Evolutionary conservation across 73 alveolate genomes (phyloP), one percentile per base, ranked within the genome.

Genomic region (Paramecium sexaurelia): DNA sequence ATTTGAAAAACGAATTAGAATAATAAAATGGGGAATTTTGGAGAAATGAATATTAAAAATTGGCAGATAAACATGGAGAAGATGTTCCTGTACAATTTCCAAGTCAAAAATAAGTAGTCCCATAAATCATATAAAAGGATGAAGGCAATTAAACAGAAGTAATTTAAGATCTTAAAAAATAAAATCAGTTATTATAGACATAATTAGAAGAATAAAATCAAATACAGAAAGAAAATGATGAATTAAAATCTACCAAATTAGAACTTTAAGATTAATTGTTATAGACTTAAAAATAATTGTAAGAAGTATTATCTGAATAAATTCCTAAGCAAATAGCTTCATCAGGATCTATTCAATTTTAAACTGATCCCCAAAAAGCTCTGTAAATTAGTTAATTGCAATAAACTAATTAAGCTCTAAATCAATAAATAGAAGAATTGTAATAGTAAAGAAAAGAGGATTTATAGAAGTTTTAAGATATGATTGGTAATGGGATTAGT

Each of bases 111-210:
- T 61, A 61, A 61, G 83, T 61, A 29, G 43, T 26, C 11, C 83
- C 39, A 3, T 51, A n/a, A 2, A 17, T 2, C 5, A 17, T 17
- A 0, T 61, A 61, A 61, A 61, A 29, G 3, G 83, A 61, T 32
- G 83, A 61, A 61, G 83, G 83, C 20, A 61, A 61, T 61, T 61
- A 61, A 11, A 61, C 83, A 11, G 83, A 61, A 61, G 27, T 8
- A 7, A 26, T 61, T 1, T 61, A 61, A 61, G 39, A 61, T 11
- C 24, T 61, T 24, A 29, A 61, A 24, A 26, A 61, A 13, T 61
- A 61, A 26, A 61, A 61, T 61, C 47, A 61, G n/a, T 32, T 61
- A 11, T 26, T 61, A 19, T 29, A 61, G 17, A 61, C 83, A 13
- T 61, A 61, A 32, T 26, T 61, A 61, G 83, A 61, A 9, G 39